A percentile compares a stretch with the other conserved stretches of the same genome.
Conservation (phyloP, 2,329 filamentous ascomycete species). For the Talaromyces sp. region DNA sequence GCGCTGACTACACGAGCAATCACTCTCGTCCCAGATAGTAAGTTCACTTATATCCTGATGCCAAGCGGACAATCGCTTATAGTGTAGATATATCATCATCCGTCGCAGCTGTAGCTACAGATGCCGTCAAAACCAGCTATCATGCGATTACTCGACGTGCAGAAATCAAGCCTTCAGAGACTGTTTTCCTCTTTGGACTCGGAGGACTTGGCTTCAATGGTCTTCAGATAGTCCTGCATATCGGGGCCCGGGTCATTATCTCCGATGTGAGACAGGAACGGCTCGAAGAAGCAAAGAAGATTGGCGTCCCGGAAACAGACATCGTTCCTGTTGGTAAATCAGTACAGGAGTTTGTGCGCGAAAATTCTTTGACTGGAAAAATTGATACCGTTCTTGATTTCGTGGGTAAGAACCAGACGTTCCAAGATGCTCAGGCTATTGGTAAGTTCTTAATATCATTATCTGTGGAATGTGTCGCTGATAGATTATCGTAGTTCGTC, state of each 20-base stretch:
- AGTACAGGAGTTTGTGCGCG: background rate
- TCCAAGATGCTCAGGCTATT: background rate
- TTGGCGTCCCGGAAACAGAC: background rate
- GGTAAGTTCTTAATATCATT: background rate
- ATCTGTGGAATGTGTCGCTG: background rate
- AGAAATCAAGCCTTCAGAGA: conserved; percentile 35
- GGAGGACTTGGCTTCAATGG: conserved; percentile 44
- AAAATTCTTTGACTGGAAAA: background rate
- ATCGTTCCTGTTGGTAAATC: background rate
- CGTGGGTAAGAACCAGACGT: background rate
- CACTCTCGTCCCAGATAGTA: background rate
- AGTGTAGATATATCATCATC: conserved; percentile 25
- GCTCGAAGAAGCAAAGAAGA: background rate
- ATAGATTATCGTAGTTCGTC: background rate
- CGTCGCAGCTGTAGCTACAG: conserved; percentile 39
- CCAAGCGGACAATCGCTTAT: background rate
- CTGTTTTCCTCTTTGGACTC: conserved; percentile 41
- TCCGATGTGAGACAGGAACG: conserved; percentile 32
- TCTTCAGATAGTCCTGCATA: conserved; percentile 44
- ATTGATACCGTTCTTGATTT: conserved; percentile 1
- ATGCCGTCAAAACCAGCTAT: conserved; percentile 42
- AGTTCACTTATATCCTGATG: conserved; percentile 8
- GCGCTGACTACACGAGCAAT: background rate
- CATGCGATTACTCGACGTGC: conserved; percentile 39
- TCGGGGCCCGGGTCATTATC: conserved; percentile 46